A percentile compares a stretch with the other conserved stretches of the same genome.
These are phyloP conservation scores for Puccinia horiana DNA, from an alignment of 1,284 basidiomycete species.

Conservation along the genomic window DNA sequence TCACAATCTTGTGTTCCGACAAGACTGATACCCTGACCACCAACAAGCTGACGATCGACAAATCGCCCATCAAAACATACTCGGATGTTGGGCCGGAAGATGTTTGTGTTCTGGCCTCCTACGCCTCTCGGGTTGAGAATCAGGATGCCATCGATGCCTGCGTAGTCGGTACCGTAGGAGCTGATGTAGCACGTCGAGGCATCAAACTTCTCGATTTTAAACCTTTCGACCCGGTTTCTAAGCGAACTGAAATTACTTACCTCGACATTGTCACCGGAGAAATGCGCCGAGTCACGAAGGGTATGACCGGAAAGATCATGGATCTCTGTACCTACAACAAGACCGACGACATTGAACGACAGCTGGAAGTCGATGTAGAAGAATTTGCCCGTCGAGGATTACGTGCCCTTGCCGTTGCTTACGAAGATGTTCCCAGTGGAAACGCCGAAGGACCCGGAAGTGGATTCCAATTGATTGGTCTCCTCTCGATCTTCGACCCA, in stretches of 20 bases:
- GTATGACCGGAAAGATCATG: conserved; percentile 80
- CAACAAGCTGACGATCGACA: conserved; percentile 98
- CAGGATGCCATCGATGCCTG: conserved; percentile 94
- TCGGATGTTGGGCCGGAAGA: conserved; percentile 84
- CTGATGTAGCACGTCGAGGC: conserved; percentile 75
- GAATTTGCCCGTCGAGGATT: conserved; percentile 95
- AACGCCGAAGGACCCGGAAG: conserved; percentile 76
- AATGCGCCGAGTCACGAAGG: conserved; percentile 97
- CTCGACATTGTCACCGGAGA: conserved; percentile 87
- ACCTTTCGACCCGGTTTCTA: conserved; percentile 98
- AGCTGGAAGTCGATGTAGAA: conserved; percentile 88
- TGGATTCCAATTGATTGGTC: conserved; percentile 94
- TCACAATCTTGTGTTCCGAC: conserved; percentile 94
- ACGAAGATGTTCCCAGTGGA: conserved; percentile 72
- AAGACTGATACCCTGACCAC: conserved; percentile 99
- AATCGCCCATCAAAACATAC: conserved; percentile 86
- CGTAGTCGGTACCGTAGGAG: conserved; percentile 72
- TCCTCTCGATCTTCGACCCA: conserved; percentile 96
- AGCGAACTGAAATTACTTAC: conserved; percentile 98
- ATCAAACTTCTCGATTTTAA: conserved; percentile 98
- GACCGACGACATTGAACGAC: conserved; percentile 84
- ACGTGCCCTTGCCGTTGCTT: conserved; percentile 93
- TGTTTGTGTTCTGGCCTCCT: conserved; percentile 87
- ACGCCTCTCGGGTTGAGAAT: conserved; percentile 96
- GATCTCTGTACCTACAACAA: conserved; percentile 91